These are phyloP conservation scores for Colletotrichum musicola DNA, from an alignment of 2,329 filamentous ascomycete genomes.

Conservation along the genomic window DNA sequence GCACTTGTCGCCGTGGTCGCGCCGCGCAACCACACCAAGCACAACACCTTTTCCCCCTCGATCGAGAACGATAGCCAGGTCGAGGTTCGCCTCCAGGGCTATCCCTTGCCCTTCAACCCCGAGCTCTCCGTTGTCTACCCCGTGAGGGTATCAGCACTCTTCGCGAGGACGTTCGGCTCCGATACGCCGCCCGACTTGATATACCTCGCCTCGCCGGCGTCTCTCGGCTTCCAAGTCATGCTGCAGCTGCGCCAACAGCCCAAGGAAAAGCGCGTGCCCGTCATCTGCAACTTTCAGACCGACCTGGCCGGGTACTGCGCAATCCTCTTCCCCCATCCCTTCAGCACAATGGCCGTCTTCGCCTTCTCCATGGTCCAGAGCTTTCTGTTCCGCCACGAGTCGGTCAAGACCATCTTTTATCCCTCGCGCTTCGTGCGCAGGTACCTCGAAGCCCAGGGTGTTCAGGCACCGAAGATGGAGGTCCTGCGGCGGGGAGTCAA, in stretches of 20 bases:
- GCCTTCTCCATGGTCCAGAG: conserved; percentile 74
- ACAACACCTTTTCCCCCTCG: conserved; percentile 66
- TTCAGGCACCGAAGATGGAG: conserved; percentile 68
- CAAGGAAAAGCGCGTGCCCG: conserved; percentile 64
- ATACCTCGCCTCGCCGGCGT: conserved; percentile 78
- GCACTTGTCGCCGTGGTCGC: conserved; percentile 76
- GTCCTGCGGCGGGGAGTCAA: conserved; percentile 75
- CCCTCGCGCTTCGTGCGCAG: conserved; percentile 72
- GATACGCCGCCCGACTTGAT: conserved; percentile 70
- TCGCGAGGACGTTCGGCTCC: conserved; percentile 68
- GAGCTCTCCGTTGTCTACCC: conserved; percentile 79
- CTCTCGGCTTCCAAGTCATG: conserved; percentile 77
- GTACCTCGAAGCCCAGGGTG: conserved; percentile 70
- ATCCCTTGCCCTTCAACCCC: conserved; percentile 78
- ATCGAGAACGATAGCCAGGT: conserved; percentile 45
- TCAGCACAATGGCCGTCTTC: conserved; percentile 72
- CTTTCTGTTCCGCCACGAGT: conserved; percentile 72
- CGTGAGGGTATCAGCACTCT: conserved; percentile 73
- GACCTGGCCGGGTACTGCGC: conserved; percentile 77
- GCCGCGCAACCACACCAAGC: conserved; percentile 67
- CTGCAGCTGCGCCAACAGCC: conserved; percentile 74
- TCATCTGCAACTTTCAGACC: conserved; percentile 79
- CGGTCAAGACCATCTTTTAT: conserved; percentile 77
- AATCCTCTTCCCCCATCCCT: conserved; percentile 74
- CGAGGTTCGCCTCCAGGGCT: conserved; percentile 73